Evolutionary conservation across 768 basidiomycete genomes (phyloP).

Genomic region (Lyophyllum shimeji): DNA sequence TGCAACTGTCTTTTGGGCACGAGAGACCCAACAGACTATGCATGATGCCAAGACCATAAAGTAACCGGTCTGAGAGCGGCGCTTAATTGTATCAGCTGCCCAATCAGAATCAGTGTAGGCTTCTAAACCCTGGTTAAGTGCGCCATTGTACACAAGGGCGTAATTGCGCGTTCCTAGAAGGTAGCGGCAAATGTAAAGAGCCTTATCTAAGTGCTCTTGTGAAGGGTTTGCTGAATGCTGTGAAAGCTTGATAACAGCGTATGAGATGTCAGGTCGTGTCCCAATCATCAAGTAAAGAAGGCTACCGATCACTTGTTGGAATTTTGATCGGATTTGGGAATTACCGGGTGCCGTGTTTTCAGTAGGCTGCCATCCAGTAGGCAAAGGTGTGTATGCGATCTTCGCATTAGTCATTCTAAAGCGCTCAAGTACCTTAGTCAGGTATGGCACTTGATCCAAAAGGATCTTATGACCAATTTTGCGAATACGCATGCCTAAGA

Average conservation of each 20-base stretch:
- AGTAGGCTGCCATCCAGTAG: background rate
- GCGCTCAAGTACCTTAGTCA: background rate
- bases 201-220: constrained; percentile 25
- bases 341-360: background rate
- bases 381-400: background rate
- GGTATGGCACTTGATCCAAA: constrained; percentile 19
- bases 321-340: background rate
- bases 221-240: constrained; percentile 30
- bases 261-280: constrained; percentile 35
- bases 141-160: background rate
- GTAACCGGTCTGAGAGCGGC: background rate
- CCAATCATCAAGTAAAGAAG: constrained; percentile 29
- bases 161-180: constrained; percentile 13
- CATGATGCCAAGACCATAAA: background rate
- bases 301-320: constrained; percentile 17
- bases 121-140: background rate
- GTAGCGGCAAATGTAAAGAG: constrained; percentile 31
- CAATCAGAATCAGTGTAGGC: background rate
- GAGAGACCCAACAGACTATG: background rate
- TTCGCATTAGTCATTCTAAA: constrained; percentile 11
- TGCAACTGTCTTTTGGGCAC: background rate
- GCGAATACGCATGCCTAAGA: too few species aligned
- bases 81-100: background rate
- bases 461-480: background rate
- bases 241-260: constrained; percentile 26